Evolutionary conservation across 1,139 yeast species (phyloP).

Genomic region (Yamadazyma songkhlaensis): DNA sequence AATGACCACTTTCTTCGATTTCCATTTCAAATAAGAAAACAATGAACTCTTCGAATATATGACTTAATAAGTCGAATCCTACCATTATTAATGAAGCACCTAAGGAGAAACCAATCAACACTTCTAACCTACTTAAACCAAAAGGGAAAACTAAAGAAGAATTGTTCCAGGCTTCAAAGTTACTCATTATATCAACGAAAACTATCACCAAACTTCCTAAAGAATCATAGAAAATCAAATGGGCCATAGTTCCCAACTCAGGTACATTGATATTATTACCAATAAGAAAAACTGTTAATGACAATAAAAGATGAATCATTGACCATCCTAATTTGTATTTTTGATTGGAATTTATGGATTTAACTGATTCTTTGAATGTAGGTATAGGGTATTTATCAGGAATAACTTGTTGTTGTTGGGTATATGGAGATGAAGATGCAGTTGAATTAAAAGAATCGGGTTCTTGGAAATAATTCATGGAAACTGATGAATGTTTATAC

Average conservation of each 20-base stretch:
- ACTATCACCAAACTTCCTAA: slow-evolving; percentile 72
- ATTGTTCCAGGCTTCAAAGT: slow-evolving; percentile 88
- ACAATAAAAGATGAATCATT: slow-evolving; percentile 53
- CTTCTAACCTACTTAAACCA: slow-evolving; percentile 87
- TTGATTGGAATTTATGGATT: slow-evolving; percentile 54
- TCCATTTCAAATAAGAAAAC: slow-evolving; percentile 44
- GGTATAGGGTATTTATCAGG: slow-evolving; percentile 86
- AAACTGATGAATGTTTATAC: slow-evolving; percentile 94
- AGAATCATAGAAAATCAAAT: slow-evolving; percentile 82
- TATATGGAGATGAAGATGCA: slow-evolving; percentile 15
- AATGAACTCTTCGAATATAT: slow-evolving; percentile 73
- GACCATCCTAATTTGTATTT: slow-evolving; percentile 63
- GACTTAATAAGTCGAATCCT: slow-evolving; percentile 85
- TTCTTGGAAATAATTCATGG: slow-evolving; percentile 93
- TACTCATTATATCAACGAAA: slow-evolving; percentile 74
- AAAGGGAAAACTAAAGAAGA: slow-evolving; percentile 87
- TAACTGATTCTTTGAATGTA: slow-evolving; percentile 56
- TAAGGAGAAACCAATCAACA: slow-evolving; percentile 81
- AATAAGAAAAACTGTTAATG: slow-evolving; percentile 55
- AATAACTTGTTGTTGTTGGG: slow-evolving; percentile 54
- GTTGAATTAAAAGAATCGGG: slow-evolving; percentile 48
- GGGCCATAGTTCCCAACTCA: slow-evolving; percentile 78
- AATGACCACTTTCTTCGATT: slow-evolving; percentile 32
- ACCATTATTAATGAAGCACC: slow-evolving; percentile 85
- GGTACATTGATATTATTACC: slow-evolving; percentile 59